Base-by-base conservation (phyloP, 257 asterid species). In the Solanum chilense region DNA sequence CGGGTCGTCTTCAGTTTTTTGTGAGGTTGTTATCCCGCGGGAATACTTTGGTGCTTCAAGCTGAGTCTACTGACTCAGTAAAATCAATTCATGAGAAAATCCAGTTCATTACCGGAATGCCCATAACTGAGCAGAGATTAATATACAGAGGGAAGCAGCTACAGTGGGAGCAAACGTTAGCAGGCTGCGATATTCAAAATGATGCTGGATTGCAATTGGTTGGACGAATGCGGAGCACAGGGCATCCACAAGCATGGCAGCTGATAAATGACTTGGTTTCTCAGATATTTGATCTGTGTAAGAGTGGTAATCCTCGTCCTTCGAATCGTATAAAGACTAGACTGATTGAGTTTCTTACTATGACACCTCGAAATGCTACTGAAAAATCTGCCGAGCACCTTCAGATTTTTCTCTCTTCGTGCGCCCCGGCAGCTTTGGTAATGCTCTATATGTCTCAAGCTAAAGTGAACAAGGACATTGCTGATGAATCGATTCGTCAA, bases 161-260 rank as follows among this genome's bases (percentile, higher is more conserved):
- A 14, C 96, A 95, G 91, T 90, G 91, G 90, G 98, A 96, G 45
- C 92, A 95, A 88, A 91, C 98, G 25, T 41, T 97, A 31, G 83
- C 90, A 0, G 94, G 93, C 0, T 95, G 96, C 45, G 33, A 83
- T 1, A 89, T 97, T 3, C 90, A 92, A n/a, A 95, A 92, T 5
- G 99, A 96, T 68, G 96, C 98, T 3, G 89, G 91, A 1, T 86
- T 97, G 47, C 91, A 93, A 27, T 76, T 97, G 21, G 95, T 94
- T 4, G 98, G 96, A 13, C 93, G 99, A 1, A 90, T 97, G 98
- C 89, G 98, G 86, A 95, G 98, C 88, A 95, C 98, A 0, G 93
- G 77, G 0, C 96, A 97, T 69, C 99, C 99, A 4, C 91, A 89
- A 62, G 96, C 99, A 1, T 96, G 99, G 98, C 94, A 93, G 87